Evolutionary conservation across 75 land plant genomes (phyloP).

Genomic region (Ceratopteris richardii): DNA sequence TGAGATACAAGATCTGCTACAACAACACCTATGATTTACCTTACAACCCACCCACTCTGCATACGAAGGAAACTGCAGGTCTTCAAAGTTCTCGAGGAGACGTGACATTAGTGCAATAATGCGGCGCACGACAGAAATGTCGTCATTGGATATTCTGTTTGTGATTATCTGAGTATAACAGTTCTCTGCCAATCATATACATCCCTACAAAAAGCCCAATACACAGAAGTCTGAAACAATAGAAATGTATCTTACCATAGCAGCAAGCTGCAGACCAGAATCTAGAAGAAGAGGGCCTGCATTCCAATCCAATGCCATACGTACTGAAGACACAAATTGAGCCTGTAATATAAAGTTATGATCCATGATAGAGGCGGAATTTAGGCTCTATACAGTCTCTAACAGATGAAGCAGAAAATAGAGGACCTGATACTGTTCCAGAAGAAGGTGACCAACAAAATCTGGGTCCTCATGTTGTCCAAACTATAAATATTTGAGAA

Average conservation of each 20-base stretch:
- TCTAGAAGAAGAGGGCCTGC: constrained; percentile 85
- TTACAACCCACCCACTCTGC: constrained; percentile 98
- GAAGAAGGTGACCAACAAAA: constrained; percentile 69
- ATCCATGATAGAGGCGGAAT: not conserved
- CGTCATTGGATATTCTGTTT: constrained; percentile 75
- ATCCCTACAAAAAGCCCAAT: not conserved
- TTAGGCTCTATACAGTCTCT: not conserved
- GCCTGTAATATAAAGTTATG: constrained; percentile 41
- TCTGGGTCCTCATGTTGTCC: constrained; percentile 73
- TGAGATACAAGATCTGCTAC: not conserved
- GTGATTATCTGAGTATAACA: constrained; percentile 57
- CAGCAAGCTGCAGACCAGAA: constrained; percentile 77
- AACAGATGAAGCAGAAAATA: not conserved
- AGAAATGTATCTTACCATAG: constrained; percentile 43
- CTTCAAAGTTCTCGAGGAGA: constrained; percentile 66
- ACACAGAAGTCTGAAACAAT: not conserved
- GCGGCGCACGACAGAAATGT: constrained; percentile 67
- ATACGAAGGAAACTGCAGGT: constrained; percentile 77
- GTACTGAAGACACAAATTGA: constrained; percentile 86
- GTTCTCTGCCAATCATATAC: too few species aligned
- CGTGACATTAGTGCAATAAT: constrained; percentile 67
- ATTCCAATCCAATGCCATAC: constrained; percentile 63
- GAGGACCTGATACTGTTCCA: constrained; percentile 95
- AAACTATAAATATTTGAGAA: constrained; percentile 39
- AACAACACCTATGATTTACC: constrained; percentile 40